Conservation (phyloP, 768 basidiomycete species). For the Lentinula detonsa region DNA sequence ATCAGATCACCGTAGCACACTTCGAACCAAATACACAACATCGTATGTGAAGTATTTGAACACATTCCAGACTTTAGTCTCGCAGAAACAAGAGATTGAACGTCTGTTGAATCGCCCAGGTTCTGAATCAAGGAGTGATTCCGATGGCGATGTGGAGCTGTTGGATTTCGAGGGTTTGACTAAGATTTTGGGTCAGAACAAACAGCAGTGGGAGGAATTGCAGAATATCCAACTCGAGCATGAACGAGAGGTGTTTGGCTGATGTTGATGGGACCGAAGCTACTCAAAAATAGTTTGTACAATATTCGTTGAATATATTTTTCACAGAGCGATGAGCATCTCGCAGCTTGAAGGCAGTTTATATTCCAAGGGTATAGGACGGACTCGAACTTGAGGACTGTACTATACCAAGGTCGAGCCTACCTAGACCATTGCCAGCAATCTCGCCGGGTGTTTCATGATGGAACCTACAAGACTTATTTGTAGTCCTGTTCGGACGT, state of each 20-base stretch:
- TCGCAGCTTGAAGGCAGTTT: no score
- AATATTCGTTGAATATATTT: background rate
- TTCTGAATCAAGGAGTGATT: slow-evolving; percentile 36
- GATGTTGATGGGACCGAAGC: background rate
- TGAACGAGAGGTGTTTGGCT: background rate
- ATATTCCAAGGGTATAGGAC: no score
- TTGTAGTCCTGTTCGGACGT: no score
- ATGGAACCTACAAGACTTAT: no score
- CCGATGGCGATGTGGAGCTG: slow-evolving; percentile 48
- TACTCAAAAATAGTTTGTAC: background rate
- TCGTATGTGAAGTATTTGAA: slow-evolving; percentile 48
- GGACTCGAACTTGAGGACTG: no score
- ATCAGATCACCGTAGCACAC: slow-evolving; percentile 35
- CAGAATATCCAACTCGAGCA: slow-evolving; percentile 33
- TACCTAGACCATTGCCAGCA: no score
- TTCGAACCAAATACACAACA: slow-evolving; percentile 47
- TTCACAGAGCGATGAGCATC: background rate
- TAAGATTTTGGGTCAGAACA: slow-evolving; percentile 37
- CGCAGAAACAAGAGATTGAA: slow-evolving; percentile 48
- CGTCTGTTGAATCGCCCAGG: slow-evolving; percentile 38
- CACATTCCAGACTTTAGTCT: slow-evolving; percentile 38
- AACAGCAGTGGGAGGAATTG: slow-evolving; percentile 45
- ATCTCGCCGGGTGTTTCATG: no score
- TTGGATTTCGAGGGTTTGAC: slow-evolving; percentile 48
- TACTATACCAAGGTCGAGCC: no score